Base-by-base conservation (phyloP, 2,329 filamentous ascomycete species). In the Akanthomyces uredinophilus region DNA sequence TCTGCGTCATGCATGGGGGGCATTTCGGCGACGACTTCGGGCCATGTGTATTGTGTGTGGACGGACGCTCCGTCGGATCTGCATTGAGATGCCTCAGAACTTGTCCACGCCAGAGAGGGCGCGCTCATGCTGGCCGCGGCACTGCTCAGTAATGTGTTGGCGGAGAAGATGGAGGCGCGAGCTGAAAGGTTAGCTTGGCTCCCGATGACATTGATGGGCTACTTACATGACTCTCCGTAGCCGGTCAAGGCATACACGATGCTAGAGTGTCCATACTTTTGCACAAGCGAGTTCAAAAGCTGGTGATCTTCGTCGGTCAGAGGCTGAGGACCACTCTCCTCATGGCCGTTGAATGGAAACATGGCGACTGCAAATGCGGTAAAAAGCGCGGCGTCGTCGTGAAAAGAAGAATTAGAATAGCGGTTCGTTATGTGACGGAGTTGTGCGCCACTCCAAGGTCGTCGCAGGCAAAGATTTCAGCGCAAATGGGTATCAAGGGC, bases 61-160 rank as follows among this genome's bases (percentile, higher is more conserved):
- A 78, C 71, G 29, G 76, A 78, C 2, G 71, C 75, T 41, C 71
- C 74, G 57, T 78, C 75, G 43, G 75, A 76, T 52, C 72, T 70
- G 55, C 70, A 74, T 46, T 76, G 70, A 10, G 75, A 78, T n/a
- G 70, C 71, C 56, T 77, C 75, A 8, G 76, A 78, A 57, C 70
- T 74, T 61, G 75, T 77, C 74, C 75, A 79, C 20, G 72, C 73
- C 58, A 78, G 67, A 7, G 77, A 78, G 6, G 77, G 75, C 7
- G 73, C 75, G 65, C 73, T 77, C 22, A 72, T 69, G 47, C 57
- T 64, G 37, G 62, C 62, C 22, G 24, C 39, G 18, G 65, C 60
- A 64, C 71, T 75, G 69, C 76, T 78, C 63, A 77, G 70, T 22
- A 78, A 67, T 14, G 76, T 78, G 22, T 70, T 73, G 53, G 74